phyloP scores from a whole-genome alignment of 2,329 filamentous ascomycete species.

The Fusarium lateritium region DNA sequence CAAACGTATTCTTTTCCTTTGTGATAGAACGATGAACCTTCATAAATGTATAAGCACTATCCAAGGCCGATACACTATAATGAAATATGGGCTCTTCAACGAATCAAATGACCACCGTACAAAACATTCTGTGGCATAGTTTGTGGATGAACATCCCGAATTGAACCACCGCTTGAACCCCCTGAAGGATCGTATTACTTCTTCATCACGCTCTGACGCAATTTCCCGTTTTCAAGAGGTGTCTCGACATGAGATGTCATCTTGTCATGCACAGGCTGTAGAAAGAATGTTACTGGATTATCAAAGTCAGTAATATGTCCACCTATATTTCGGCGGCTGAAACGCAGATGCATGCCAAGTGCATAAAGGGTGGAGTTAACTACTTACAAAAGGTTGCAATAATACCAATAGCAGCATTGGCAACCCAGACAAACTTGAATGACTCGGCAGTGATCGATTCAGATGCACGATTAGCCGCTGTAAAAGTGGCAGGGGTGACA shows the following conservation, averaged over 20 bases:
- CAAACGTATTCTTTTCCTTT: no score
- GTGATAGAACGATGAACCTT: no score
- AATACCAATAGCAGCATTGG: slow-evolving; percentile 3
- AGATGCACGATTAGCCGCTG: neutral
- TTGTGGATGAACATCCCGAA: no score
- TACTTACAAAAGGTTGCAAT: neutral
- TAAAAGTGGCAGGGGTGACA: neutral
- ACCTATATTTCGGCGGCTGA: no score
- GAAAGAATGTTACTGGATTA: slow-evolving; percentile 5
- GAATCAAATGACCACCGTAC: no score
- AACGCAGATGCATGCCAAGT: neutral
- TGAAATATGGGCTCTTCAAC: no score
- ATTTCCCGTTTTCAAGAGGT: slow-evolving; percentile 1
- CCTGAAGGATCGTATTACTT: no score
- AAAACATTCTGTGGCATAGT: no score
- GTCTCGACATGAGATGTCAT: slow-evolving; percentile 9
- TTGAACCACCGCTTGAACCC: no score
- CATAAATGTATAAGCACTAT: no score
- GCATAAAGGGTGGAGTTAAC: neutral
- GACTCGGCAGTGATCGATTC: neutral
- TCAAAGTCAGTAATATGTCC: neutral
- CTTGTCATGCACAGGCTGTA: neutral
- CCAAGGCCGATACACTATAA: no score
- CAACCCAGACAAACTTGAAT: slow-evolving; percentile 11
- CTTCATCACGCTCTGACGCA: neutral